These are phyloP conservation scores for Penicillium sp. DNA, from an alignment of 2,329 filamentous ascomycete genomes.

Conservation along the genomic window DNA sequence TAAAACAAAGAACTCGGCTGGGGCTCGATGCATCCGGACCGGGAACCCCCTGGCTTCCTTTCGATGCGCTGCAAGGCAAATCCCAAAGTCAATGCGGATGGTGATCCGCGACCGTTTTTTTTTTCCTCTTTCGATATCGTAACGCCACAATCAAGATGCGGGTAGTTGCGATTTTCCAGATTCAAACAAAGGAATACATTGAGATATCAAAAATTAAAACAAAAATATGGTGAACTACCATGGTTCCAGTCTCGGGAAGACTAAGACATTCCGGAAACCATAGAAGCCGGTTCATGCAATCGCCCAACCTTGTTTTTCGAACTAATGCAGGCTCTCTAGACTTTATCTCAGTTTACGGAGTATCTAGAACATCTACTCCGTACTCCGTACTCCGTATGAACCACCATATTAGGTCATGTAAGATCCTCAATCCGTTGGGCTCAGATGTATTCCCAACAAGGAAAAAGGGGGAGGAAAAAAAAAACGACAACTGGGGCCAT, in stretches of 20 bases:
- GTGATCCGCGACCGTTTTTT: conserved; percentile 9
- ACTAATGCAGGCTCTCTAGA: conserved; percentile 32
- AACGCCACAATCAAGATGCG: conserved; percentile 3
- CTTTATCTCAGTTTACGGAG: not conserved
- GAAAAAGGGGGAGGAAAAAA: not conserved
- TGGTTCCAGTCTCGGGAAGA: conserved; percentile 2
- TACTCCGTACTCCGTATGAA: conserved; percentile 8
- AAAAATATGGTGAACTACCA: not conserved
- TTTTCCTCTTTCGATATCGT: not conserved
- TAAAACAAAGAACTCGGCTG: conserved; percentile 6
- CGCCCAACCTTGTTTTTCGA: conserved; percentile 24
- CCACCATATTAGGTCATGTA: conserved; percentile 14
- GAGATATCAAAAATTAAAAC: not conserved
- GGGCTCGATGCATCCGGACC: conserved; percentile 1
- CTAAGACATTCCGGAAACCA: conserved; percentile 13
- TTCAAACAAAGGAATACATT: not conserved
- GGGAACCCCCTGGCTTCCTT: conserved; percentile 1
- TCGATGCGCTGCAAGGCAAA: conserved; percentile 15
- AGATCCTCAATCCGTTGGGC: not conserved
- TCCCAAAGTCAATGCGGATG: conserved; percentile 4
- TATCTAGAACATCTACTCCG: not conserved
- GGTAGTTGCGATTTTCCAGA: not conserved
- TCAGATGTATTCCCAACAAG: not conserved
- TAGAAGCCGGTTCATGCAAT: conserved; percentile 28
- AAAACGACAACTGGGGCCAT: not conserved